phyloP scores from a whole-genome alignment of 352 stramenopile genomes.

The Globisporangium ultimum region DNA sequence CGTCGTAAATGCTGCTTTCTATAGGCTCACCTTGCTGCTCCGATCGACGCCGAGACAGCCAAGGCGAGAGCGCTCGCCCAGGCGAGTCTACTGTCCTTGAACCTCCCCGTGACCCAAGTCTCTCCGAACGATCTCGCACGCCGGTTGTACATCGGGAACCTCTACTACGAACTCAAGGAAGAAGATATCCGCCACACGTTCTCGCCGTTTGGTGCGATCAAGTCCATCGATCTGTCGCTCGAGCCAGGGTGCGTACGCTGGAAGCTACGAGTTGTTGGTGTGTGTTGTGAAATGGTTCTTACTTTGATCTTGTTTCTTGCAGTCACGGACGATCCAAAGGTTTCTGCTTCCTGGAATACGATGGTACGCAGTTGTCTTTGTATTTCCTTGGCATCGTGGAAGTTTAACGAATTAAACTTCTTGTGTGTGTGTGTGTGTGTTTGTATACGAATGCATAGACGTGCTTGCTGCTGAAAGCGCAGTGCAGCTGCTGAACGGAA shows the following conservation, averaged over 20 bases:
- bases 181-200: constrained; percentile 70
- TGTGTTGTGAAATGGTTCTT: neutral
- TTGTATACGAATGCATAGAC: constrained; percentile 24
- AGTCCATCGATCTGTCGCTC: constrained; percentile 74
- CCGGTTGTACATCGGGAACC: constrained; percentile 74
- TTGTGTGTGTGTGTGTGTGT: neutral
- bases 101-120: constrained; percentile 39
- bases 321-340: constrained; percentile 70
- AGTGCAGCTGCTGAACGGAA: constrained; percentile 74
- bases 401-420: neutral
- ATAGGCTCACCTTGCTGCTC: constrained; percentile 26
- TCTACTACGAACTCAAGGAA: constrained; percentile 84
- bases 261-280: too few species aligned
- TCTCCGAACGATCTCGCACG: constrained; percentile 62
- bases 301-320: neutral
- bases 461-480: constrained; percentile 75
- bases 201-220: constrained; percentile 59
- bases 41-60: constrained; percentile 52
- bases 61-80: constrained; percentile 60
- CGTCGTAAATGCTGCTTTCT: constrained; percentile 35
- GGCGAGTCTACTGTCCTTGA: constrained; percentile 65
- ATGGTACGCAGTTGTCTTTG: constrained; percentile 22
- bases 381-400: neutral
- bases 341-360: constrained; percentile 82
- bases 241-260: constrained; percentile 49